Evolutionary conservation across 768 basidiomycete species (phyloP).

Genomic region (Tephrocybe sp.): DNA sequence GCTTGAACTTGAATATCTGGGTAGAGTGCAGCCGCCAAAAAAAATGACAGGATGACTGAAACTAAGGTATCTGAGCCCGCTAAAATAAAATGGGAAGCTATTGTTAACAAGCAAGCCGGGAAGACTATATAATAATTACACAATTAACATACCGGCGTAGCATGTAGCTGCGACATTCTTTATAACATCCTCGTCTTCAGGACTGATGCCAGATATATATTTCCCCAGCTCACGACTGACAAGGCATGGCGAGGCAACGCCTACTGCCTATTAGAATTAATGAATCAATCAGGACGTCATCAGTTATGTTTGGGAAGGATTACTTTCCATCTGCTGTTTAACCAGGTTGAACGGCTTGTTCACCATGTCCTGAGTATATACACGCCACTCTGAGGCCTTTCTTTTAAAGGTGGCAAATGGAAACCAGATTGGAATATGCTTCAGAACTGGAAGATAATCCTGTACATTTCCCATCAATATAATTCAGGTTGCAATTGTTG

Average conservation of each 20-base stretch:
- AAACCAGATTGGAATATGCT: slow-evolving; percentile 40
- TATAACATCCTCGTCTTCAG: slow-evolving; percentile 32
- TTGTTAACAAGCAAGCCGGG: neutral
- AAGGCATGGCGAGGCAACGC: slow-evolving; percentile 30
- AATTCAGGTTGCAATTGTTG: too few species aligned
- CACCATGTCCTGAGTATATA: slow-evolving; percentile 32
- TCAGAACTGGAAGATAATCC: slow-evolving; percentile 34
- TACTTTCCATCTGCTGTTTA: slow-evolving; percentile 32
- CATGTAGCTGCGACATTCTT: slow-evolving; percentile 42
- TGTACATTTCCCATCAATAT: slow-evolving; percentile 5
- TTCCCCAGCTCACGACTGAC: slow-evolving; percentile 36
- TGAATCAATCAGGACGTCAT: neutral
- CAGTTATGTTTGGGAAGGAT: neutral
- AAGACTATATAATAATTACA: neutral
- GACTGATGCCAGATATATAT: slow-evolving; percentile 20
- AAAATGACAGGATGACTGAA: slow-evolving; percentile 35
- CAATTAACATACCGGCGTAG: slow-evolving; percentile 33
- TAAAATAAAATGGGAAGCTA: neutral
- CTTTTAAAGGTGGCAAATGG: slow-evolving; percentile 40
- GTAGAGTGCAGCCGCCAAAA: slow-evolving; percentile 38
- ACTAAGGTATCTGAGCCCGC: slow-evolving; percentile 35
- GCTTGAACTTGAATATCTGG: slow-evolving; percentile 36
- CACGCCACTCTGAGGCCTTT: slow-evolving; percentile 35
- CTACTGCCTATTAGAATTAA: slow-evolving; percentile 20
- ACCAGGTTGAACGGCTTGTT: slow-evolving; percentile 37